Base-by-base conservation (phyloP, 352 stramenopile species). In the Pythium dissotocum region DNA sequence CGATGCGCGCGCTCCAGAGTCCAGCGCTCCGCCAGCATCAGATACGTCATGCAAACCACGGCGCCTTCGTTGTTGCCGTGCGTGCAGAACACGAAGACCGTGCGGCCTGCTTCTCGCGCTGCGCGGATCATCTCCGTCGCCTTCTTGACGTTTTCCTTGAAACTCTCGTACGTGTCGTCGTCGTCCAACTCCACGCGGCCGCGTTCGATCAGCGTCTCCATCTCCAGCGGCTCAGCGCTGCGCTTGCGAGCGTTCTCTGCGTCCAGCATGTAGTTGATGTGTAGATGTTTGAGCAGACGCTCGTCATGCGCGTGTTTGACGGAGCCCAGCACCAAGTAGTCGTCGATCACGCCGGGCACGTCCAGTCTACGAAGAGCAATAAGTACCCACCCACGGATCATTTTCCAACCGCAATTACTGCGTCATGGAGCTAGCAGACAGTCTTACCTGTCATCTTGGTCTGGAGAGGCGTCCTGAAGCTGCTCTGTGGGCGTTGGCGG, bases 1-100 rank as follows among this genome's bases (percentile, higher is more conserved):
- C 77, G 79, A 68, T 87, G 89, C 12, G 80, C 79, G 52, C 77
- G 80, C 52, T 88, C 83, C 8, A 91, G 72, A 55, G 72, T 82
- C 83, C 80, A 91, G 40, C 78, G 65, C 66, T 87, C 71, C 13
- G 77, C 67, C 0, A 91, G 55, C 78, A 91, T 83, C 18, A 91
- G 69, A 42, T 81, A 89, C 52, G 80, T 75, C 44, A 91, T 87
- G 62, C 83, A 91, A 16, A 88, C 78, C 6, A 91, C 81, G 16
- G 76, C 79, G 44, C 83, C 83, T 63, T 91, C 83, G 65, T 91
- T 91, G 58, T 82, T 89, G 52, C 83, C 83, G 33, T 89, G 78
- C 16, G 83, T 91, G 63, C 83, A 91, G 58, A 83, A 88, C n/a
- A 91, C 77, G 42, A 91, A 85, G 0, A 89, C 77, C 13, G 77